Conservation (phyloP, 768 basidiomycete species). For the Tricholoma saponaceum region DNA sequence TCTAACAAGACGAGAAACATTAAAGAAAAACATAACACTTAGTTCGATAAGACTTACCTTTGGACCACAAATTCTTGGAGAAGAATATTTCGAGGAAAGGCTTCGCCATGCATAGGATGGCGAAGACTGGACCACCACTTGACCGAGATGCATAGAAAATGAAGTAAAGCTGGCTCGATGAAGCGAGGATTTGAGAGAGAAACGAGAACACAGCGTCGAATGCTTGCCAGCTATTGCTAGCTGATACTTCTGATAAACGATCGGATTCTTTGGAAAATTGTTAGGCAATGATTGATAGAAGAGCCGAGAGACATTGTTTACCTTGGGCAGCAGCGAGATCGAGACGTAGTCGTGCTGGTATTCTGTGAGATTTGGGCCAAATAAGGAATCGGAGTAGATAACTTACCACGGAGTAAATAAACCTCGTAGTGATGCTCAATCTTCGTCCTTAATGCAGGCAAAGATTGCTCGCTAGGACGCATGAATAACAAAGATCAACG, state of each 20-base stretch:
- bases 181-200: constrained; percentile 14
- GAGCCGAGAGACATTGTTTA: background rate
- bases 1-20: constrained; percentile 2
- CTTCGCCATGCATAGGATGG: constrained; percentile 28
- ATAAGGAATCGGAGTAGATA: background rate
- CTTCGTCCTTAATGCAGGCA: constrained; percentile 11
- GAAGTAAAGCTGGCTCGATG: constrained; percentile 25
- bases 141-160: constrained; percentile 26
- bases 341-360: constrained; percentile 14
- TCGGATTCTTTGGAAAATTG: constrained; percentile 17
- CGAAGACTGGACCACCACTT: constrained; percentile 30
- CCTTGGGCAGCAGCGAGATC: constrained; percentile 23
- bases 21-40: background rate
- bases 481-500: background rate
- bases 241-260: constrained; percentile 13
- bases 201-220: constrained; percentile 22
- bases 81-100: constrained; percentile 22
- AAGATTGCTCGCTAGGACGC: constrained; percentile 6
- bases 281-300: background rate
- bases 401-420: constrained; percentile 22
- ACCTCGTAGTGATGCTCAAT: constrained; percentile 23
- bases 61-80: constrained; percentile 22
- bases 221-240: constrained; percentile 20
- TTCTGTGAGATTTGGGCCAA: background rate
- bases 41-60: constrained; percentile 15